Evolutionary conservation across 2,329 filamentous ascomycete genomes (phyloP), one percentile per base, ranked within the genome.

Genomic region (Hypoxylon rubiginosum): DNA sequence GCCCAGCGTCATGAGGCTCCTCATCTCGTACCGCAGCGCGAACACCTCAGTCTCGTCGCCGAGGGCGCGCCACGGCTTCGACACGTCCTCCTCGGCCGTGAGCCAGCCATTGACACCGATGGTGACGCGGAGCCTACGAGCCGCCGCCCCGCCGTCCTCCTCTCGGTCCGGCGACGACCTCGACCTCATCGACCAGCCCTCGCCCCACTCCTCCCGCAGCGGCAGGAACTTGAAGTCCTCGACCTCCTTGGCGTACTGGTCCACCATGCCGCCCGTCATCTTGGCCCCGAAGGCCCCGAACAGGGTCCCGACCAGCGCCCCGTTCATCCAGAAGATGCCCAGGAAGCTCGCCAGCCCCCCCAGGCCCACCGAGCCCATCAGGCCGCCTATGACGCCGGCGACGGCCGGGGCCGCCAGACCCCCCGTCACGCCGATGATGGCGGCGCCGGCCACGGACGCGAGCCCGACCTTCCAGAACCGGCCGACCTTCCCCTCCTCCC

Each of bases 81-180:
- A 86, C 26, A 97, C 87, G 71, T 97, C 93, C 30, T 91, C 86
- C 69, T 92, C 88, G 7, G 88, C 84, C 2, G 87, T 90, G 11
- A 97, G 84, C 94, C 94, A 97, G 36, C 94, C 94, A 64, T 93
- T 95, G 68, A 97, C 89, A 8, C 92, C 93, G 62, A 97, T 92
- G 0, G 92, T 94, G 2, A 97, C 90, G 10, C 93, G 87, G 3
- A 97, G 81, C 2, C 91, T 86, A 3, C 83, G 81, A 7, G 78
- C 73, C 28, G 36, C 36, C 15, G 26, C 26, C 50, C 76, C 72
- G 28, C 77, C 64, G 2, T 58, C 72, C 2, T 74, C 73, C 13
- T 76, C n/a, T n/a, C n/a, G n/a, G n/a, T n/a, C n/a, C n/a, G n/a
- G n/a, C n/a, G n/a, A n/a, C n/a, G n/a, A n/a, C n/a, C n/a, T n/a